phyloP scores from a whole-genome alignment of 2,329 filamentous ascomycete genomes.

The Fusarium gaditjirri region DNA sequence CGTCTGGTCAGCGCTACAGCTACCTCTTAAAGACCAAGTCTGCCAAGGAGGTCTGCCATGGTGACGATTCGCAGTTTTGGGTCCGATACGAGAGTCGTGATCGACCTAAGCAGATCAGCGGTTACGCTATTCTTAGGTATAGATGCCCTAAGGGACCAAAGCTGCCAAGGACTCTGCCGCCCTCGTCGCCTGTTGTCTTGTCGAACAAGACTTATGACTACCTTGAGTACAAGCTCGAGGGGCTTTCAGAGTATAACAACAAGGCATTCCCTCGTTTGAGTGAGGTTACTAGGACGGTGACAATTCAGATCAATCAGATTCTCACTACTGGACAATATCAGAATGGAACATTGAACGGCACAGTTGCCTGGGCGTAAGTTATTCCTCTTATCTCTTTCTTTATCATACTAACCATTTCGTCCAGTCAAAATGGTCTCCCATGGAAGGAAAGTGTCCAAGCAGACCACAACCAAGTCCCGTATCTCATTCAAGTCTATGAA shows the following conservation, averaged over 20 bases:
- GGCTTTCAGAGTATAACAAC: neutral
- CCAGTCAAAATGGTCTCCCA: slow-evolving; percentile 18
- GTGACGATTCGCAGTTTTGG: slow-evolving; percentile 8
- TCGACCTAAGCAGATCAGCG: slow-evolving; percentile 11
- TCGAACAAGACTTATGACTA: slow-evolving; percentile 52
- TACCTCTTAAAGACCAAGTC: slow-evolving; percentile 9
- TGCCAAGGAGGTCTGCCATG: neutral
- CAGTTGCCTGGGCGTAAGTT: slow-evolving; percentile 28
- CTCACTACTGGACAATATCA: slow-evolving; percentile 45
- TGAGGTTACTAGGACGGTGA: slow-evolving; percentile 62
- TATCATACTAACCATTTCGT: neutral
- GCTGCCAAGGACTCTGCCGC: slow-evolving; percentile 8
- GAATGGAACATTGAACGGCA: slow-evolving; percentile 30
- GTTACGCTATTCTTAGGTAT: slow-evolving; percentile 26
- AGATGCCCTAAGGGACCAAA: neutral
- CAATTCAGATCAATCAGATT: slow-evolving; percentile 57
- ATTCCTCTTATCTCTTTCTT: accelerated
- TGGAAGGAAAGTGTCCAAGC: slow-evolving; percentile 33
- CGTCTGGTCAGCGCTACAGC: slow-evolving; percentile 26
- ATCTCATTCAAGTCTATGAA: slow-evolving; percentile 30
- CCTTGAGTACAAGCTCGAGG: slow-evolving; percentile 55
- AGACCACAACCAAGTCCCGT: slow-evolving; percentile 21
- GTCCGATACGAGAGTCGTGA: slow-evolving; percentile 32
- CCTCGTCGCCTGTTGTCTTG: slow-evolving; percentile 43
- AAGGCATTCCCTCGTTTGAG: slow-evolving; percentile 51